These are phyloP conservation scores for Rhizoclosmatium globosum DNA, from an alignment of 192 early-diverging fungal species.

Conservation along the genomic window DNA sequence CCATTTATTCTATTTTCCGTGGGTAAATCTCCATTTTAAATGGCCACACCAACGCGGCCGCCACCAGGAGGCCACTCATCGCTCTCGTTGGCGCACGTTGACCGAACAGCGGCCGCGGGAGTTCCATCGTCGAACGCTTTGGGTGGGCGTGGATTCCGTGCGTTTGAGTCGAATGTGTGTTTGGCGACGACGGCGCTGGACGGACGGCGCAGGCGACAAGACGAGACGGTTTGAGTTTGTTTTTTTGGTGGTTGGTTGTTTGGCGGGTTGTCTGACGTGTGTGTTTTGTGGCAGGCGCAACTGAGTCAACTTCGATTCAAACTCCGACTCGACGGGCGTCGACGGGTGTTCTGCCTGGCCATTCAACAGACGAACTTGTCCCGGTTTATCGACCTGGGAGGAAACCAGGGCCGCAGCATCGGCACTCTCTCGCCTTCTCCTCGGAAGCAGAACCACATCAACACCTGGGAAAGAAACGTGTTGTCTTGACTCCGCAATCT, in stretches of 20 bases:
- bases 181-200: slow-evolving; percentile 10
- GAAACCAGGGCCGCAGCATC: not conserved
- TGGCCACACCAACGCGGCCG: not conserved
- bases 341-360: not conserved
- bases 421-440: not conserved
- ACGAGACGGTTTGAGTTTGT: not conserved
- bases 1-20: too few relatives aligned
- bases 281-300: not conserved
- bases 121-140: not conserved
- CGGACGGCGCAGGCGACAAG: not conserved
- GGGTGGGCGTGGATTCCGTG: not conserved
- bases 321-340: not conserved
- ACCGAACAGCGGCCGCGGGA: not conserved
- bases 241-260: not conserved
- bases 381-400: not conserved
- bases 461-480: not conserved
- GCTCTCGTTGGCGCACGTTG: not conserved
- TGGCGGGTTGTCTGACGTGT: too few relatives aligned
- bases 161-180: slow-evolving; percentile 17
- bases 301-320: not conserved
- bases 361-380: not conserved
- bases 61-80: not conserved
- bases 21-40: too few relatives aligned
- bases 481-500: not conserved
- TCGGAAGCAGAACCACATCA: not conserved